Evolutionary conservation across 495 filamentous ascomycete genomes (phyloP).

Genomic region (Lasiosphaeriaceae sp.): DNA sequence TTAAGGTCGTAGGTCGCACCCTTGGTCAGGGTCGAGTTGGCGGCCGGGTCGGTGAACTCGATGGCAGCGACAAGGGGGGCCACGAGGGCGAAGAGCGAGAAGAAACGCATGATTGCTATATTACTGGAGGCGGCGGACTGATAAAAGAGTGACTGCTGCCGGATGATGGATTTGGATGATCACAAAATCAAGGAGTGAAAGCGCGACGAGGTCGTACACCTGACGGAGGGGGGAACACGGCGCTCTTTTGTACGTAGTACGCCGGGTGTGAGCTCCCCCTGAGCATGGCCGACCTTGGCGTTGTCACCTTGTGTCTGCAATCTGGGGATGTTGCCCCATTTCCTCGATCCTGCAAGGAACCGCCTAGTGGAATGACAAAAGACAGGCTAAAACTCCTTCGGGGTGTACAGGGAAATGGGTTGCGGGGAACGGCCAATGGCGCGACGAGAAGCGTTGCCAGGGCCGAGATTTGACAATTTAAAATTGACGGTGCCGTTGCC

Average conservation of each 20-base stretch:
- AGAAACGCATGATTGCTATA: conserved; percentile 21
- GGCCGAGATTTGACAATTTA: conserved; percentile 1
- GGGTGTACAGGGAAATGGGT: not conserved
- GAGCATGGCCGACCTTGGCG: no score
- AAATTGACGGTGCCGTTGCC: not conserved
- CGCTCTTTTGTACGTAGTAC: not conserved
- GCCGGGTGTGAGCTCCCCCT: not conserved
- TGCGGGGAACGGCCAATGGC: conserved; percentile 1
- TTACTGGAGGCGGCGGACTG: conserved; percentile 6
- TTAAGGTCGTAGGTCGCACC: conserved; percentile 32
- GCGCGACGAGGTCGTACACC: not conserved
- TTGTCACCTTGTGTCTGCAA: not conserved
- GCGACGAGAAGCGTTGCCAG: not conserved
- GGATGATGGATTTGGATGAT: not conserved
- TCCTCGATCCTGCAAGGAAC: not conserved
- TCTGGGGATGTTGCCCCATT: not conserved
- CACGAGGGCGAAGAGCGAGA: conserved; percentile 25
- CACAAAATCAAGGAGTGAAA: conserved; percentile 5
- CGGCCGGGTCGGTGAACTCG: conserved; percentile 19
- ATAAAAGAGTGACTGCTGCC: conserved; percentile 27
- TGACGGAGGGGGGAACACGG: not conserved
- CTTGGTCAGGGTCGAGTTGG: conserved; percentile 35
- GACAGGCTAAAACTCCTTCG: conserved; percentile 2
- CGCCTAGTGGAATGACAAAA: not conserved
- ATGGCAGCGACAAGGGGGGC: conserved; percentile 32